Evolutionary conservation across 306 rosid genomes (phyloP).

Genomic region (Fragaria iinumae): DNA sequence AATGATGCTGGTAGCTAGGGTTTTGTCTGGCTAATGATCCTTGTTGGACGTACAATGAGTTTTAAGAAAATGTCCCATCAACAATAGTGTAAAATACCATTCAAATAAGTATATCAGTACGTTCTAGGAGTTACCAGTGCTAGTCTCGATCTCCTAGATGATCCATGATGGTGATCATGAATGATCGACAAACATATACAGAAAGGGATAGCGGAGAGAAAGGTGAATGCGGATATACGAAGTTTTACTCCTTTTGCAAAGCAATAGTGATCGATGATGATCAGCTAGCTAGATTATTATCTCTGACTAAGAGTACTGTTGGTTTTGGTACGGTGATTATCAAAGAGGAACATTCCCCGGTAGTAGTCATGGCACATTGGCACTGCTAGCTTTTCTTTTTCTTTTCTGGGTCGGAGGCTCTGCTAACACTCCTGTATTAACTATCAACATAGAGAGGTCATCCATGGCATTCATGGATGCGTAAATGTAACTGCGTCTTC

Average conservation of each 20-base stretch:
- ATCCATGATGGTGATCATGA: background rate
- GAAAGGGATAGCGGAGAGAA: background rate
- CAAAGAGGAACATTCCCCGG: background rate
- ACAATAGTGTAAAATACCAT: background rate
- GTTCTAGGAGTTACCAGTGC: background rate
- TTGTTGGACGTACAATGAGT: background rate
- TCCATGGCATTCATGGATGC: conserved; percentile 4
- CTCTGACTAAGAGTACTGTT: background rate
- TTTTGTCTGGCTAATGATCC: background rate
- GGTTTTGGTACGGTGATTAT: background rate
- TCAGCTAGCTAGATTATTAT: background rate
- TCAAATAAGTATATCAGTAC: background rate
- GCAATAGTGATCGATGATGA: background rate
- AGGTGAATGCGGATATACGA: background rate
- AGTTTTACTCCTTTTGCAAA: background rate
- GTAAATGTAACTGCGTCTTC: background rate
- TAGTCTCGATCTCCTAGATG: background rate
- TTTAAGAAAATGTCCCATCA: background rate
- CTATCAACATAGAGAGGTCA: background rate
- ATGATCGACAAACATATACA: background rate
- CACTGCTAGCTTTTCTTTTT: background rate
- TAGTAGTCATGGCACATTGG: background rate
- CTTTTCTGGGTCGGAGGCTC: background rate
- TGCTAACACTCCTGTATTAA: background rate
- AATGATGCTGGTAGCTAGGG: background rate